A percentile compares a stretch with the other conserved stretches of the same genome.
Conservation (phyloP, 805 yeast genomes). For the Candida pseudofarinosa region DNA sequence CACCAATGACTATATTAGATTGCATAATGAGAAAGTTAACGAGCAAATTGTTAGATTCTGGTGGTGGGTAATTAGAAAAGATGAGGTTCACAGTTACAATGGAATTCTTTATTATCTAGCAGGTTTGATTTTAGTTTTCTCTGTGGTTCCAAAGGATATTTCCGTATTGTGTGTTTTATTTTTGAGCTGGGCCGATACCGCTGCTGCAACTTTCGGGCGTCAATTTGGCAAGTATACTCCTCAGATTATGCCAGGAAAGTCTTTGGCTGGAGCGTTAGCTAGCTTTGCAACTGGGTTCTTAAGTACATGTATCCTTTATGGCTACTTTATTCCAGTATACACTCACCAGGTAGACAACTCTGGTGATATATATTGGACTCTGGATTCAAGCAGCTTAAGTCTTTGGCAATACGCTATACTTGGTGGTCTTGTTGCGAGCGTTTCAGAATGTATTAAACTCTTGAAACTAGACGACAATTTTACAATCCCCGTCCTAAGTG, state of each 20-base stretch:
- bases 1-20: constrained; percentile 63
- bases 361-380: constrained; percentile 62
- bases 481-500: constrained; percentile 87
- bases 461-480: constrained; percentile 85
- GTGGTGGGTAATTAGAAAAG: constrained; percentile 83
- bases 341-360: constrained; percentile 46
- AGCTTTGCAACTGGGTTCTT: constrained; percentile 72
- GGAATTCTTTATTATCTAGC: constrained; percentile 86
- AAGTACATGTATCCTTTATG: constrained; percentile 68
- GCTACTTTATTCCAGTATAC: constrained; percentile 63
- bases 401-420: constrained; percentile 52
- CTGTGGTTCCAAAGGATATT: constrained; percentile 74
- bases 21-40: constrained; percentile 61
- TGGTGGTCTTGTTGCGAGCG: constrained; percentile 79
- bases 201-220: constrained; percentile 93
- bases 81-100: constrained; percentile 66
- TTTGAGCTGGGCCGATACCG: constrained; percentile 95
- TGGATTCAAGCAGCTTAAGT: constrained; percentile 53
- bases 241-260: constrained; percentile 66
- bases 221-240: constrained; percentile 82
- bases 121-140: constrained; percentile 71
- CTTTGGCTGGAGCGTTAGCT: constrained; percentile 87
- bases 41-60: constrained; percentile 57
- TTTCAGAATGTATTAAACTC: constrained; percentile 79
- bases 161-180: constrained; percentile 70